Base-by-base conservation (phyloP, 768 basidiomycete species). In the Pleurotus ostreatus region DNA sequence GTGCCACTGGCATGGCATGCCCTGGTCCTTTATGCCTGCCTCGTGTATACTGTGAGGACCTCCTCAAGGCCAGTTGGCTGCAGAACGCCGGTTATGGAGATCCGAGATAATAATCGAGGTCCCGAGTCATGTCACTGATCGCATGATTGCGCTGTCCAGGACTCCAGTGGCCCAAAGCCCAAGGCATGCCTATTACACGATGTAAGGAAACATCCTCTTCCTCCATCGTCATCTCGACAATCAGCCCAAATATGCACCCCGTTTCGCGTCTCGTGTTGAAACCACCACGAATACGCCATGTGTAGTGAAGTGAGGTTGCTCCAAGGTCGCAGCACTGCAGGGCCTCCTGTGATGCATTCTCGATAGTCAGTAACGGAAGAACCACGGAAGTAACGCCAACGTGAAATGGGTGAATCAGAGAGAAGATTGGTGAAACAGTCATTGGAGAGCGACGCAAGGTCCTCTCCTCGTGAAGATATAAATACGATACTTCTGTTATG, bases 81-180 rank as follows among this genome's bases (percentile, higher is more conserved):
- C 12, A 53, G 51, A 38, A 53, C 18, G 39, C 51, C 51, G 51
- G 37, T 53, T 53, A 53, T 53, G 51, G 39, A 39, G 34, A 53
- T 53, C 51, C 37, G 39, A 53, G 51, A 53, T 53, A 53, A 53
- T 41, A 41, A 53, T 41, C 51, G 39, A 23, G 51, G 34, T 53
- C 51, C 51, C 51, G 51, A 53, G 51, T 53, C 51, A 53, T 53
- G 39, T 40, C 51, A 53, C 39, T 53, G 51, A 53, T 53, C 41
- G 51, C n/a, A 39, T 20, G 51, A 53, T 53, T 53, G 51, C 34
- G 41, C 7, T 11, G 30, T 34, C 30, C 30, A 34, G 3, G 8
- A 34, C 30, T 49, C 48, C 48, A 49, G 30, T 44, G 12, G 11
- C 43, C n/a, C 48, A n/a, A 11, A 34, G 30, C 9, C 46, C 38